Conservation (phyloP, 768 basidiomycete genomes). For the Trametes cinnabarina region DNA sequence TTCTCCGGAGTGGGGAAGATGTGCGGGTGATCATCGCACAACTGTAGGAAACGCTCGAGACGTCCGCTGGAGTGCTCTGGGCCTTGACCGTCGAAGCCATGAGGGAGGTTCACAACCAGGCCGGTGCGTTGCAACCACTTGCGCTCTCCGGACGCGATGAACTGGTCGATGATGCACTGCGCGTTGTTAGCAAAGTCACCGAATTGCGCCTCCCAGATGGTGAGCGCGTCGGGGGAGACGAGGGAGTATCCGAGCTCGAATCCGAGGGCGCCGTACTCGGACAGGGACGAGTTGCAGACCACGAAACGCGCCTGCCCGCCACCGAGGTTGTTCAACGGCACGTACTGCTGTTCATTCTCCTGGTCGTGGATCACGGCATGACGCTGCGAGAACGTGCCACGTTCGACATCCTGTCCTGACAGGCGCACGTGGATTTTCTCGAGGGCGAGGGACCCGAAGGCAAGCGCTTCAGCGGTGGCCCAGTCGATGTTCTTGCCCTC, state of each 20-base stretch:
- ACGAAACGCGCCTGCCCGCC: slow-evolving; percentile 89
- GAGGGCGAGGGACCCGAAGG: slow-evolving; percentile 88
- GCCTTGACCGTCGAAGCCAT: slow-evolving; percentile 98
- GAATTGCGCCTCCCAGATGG: slow-evolving; percentile 99
- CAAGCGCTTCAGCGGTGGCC: slow-evolving; percentile 97
- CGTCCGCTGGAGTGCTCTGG: slow-evolving; percentile 97
- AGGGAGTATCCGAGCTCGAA: slow-evolving; percentile 99
- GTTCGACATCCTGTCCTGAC: slow-evolving; percentile 97
- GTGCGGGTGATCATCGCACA: slow-evolving; percentile 96
- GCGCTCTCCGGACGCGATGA: slow-evolving; percentile 94
- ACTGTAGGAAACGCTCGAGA: slow-evolving; percentile 94
- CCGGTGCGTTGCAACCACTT: slow-evolving; percentile 97
- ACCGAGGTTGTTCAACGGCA: slow-evolving; percentile 86
- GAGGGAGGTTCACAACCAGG: slow-evolving; percentile 83
- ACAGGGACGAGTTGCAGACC: slow-evolving; percentile 94
- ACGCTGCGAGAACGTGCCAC: slow-evolving; percentile 98
- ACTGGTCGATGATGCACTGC: slow-evolving; percentile 98
- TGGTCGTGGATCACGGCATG: slow-evolving; percentile 98
- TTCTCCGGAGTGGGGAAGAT: slow-evolving; percentile 86
- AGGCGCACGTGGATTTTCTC: slow-evolving; percentile 94
- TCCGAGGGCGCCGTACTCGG: slow-evolving; percentile 91
- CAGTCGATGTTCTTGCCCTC: slow-evolving; percentile 94
- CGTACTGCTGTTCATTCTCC: slow-evolving; percentile 83
- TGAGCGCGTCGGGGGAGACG: slow-evolving; percentile 88
- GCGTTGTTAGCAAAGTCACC: slow-evolving; percentile 98